Evolutionary conservation across 2,329 filamentous ascomycete species (phyloP).

Genomic region (Orbilia blumenaviensis): DNA sequence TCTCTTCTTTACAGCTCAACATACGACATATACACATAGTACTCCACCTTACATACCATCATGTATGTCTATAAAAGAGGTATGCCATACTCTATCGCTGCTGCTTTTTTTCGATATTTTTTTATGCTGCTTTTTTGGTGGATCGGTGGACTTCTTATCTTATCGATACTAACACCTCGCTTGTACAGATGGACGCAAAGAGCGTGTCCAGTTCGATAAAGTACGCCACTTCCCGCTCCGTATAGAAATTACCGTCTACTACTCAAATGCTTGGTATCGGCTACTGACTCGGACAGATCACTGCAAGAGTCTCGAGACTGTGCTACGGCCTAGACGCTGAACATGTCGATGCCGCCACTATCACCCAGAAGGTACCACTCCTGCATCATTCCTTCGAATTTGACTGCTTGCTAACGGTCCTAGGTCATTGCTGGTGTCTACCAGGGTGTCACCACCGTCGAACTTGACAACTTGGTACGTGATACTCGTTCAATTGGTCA

Average conservation of each 20-base stretch:
- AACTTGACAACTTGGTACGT: slow-evolving; percentile 94
- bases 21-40: slow-evolving; percentile 4
- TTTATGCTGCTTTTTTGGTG: not conserved
- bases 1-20: not conserved
- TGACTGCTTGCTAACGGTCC: not conserved
- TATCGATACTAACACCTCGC: slow-evolving; percentile 27
- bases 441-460: slow-evolving; percentile 93
- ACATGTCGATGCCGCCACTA: slow-evolving; percentile 96
- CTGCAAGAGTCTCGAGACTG: slow-evolving; percentile 92
- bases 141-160: not conserved
- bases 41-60: too few relatives aligned
- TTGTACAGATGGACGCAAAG: slow-evolving; percentile 89
- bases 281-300: slow-evolving; percentile 70
- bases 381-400: not conserved
- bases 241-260: too few relatives aligned
- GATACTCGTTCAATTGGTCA: not conserved
- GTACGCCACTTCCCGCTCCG: not conserved
- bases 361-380: slow-evolving; percentile 80
- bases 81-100: slow-evolving; percentile 58
- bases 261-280: not conserved
- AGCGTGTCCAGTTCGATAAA: slow-evolving; percentile 99
- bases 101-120: not conserved
- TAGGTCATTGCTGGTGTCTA: slow-evolving; percentile 96
- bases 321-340: slow-evolving; percentile 97
- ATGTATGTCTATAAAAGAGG: slow-evolving; percentile 74